Percentiles rank a stretch among this genome's conserved stretches.
Evolutionary conservation across 495 filamentous ascomycete genomes (phyloP).

Genomic region (Hyphodiscus hymeniophilus): DNA sequence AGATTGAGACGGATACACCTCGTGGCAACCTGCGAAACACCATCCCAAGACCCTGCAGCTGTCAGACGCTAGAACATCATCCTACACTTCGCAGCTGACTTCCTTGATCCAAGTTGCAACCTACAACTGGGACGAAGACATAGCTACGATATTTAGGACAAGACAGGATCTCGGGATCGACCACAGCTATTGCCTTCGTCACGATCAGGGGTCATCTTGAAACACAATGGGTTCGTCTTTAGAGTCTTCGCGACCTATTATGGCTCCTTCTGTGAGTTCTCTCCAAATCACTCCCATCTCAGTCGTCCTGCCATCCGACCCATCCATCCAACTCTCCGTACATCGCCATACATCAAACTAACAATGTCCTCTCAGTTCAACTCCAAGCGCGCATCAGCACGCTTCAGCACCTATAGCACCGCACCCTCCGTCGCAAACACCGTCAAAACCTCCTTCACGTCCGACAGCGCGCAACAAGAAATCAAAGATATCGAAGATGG

Average conservation of each 20-base stretch:
- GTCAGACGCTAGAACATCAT: no score
- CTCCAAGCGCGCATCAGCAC: slow-evolving; percentile 61
- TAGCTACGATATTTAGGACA: no score
- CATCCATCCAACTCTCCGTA: slow-evolving; percentile 4
- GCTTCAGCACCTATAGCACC: slow-evolving; percentile 76
- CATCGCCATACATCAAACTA: slow-evolving; percentile 12
- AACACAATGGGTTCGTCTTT: slow-evolving; percentile 56
- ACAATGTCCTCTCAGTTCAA: slow-evolving; percentile 21
- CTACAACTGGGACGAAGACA: no score
- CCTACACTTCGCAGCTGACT: no score
- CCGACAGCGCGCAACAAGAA: slow-evolving; percentile 53
- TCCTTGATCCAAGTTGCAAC: no score
- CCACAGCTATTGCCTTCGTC: neutral
- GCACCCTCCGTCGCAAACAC: slow-evolving; percentile 44
- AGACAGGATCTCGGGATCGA: no score
- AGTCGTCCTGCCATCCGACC: neutral
- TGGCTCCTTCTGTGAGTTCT: slow-evolving; percentile 63
- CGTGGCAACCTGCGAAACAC: neutral
- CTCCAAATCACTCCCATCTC: neutral
- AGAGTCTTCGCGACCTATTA: slow-evolving; percentile 69
- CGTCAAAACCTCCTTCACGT: slow-evolving; percentile 44
- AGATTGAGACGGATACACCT: neutral
- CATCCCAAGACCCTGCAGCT: neutral
- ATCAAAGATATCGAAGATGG: slow-evolving; percentile 76
- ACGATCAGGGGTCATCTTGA: neutral